These are phyloP conservation scores for Cerrena zonata DNA, from an alignment of 1,284 basidiomycete species.

Conservation along the genomic window DNA sequence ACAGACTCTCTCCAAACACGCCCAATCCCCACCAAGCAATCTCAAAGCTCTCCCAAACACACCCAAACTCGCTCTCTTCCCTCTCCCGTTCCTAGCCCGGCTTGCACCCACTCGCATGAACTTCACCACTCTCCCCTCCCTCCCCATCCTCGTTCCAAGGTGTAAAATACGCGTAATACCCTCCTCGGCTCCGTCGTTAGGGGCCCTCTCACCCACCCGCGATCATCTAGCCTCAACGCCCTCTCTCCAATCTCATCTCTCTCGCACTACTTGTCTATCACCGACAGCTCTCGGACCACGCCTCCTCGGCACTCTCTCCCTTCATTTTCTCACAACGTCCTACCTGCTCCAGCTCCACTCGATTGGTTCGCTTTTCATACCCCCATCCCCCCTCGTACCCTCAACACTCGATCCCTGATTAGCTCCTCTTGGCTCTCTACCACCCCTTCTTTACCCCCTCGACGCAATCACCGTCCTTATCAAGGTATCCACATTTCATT, in stretches of 20 bases:
- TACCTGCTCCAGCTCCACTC: neutral
- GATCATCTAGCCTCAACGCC: no score
- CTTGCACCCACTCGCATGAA: neutral
- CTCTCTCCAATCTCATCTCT: neutral
- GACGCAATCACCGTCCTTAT: no score
- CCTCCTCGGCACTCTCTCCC: neutral
- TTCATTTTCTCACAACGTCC: neutral
- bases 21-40: neutral
- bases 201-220: no score
- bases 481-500: no score
- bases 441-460: no score
- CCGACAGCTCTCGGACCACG: neutral
- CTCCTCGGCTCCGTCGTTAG: no score
- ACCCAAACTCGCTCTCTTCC: neutral
- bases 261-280: neutral
- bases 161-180: no score
- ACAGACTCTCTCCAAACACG: neutral
- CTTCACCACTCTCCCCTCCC: neutral
- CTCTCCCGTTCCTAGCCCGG: neutral
- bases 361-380: no score
- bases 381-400: no score
- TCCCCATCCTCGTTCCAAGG: neutral
- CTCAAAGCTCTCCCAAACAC: neutral
- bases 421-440: no score
- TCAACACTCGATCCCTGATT: no score